phyloP scores from a whole-genome alignment of 441 rosid genomes.

The Jatropha podagrica region DNA sequence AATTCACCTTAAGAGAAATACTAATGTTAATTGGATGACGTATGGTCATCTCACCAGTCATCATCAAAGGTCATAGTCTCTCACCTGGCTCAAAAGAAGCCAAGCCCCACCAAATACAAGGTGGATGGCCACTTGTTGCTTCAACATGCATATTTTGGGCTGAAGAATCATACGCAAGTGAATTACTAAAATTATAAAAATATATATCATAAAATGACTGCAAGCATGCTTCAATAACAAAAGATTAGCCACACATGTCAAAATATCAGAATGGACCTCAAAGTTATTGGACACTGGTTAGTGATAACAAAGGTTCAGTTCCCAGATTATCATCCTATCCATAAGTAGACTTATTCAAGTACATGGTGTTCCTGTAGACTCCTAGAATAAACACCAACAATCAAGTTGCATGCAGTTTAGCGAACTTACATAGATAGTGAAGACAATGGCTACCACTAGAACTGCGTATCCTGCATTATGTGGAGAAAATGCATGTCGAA shows the following conservation, averaged over 20 bases:
- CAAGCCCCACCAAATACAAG: background rate
- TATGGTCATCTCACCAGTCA: background rate
- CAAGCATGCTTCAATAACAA: background rate
- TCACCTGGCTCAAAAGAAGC: background rate
- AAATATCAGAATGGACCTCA: background rate
- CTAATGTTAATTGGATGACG: background rate
- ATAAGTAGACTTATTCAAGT: slow-evolving; percentile 1
- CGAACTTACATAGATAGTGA: slow-evolving; percentile 70
- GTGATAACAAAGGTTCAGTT: background rate
- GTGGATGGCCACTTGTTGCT: background rate
- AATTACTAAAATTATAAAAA: background rate
- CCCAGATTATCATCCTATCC: background rate
- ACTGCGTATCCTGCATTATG: slow-evolving; percentile 69
- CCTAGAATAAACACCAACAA: slow-evolving; percentile 3
- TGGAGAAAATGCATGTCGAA: slow-evolving; percentile 71
- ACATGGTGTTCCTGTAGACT: slow-evolving; percentile 16
- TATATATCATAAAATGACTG: background rate
- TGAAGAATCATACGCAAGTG: background rate
- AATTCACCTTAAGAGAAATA: background rate
- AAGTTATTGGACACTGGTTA: background rate
- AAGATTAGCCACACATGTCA: background rate
- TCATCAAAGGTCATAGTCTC: background rate
- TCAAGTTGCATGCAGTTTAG: slow-evolving; percentile 7
- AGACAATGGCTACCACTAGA: slow-evolving; percentile 65
- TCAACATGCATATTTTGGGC: background rate